These are phyloP conservation scores for Fusarium equiseti DNA, from an alignment of 2,329 filamentous ascomycete species.

Conservation along the genomic window DNA sequence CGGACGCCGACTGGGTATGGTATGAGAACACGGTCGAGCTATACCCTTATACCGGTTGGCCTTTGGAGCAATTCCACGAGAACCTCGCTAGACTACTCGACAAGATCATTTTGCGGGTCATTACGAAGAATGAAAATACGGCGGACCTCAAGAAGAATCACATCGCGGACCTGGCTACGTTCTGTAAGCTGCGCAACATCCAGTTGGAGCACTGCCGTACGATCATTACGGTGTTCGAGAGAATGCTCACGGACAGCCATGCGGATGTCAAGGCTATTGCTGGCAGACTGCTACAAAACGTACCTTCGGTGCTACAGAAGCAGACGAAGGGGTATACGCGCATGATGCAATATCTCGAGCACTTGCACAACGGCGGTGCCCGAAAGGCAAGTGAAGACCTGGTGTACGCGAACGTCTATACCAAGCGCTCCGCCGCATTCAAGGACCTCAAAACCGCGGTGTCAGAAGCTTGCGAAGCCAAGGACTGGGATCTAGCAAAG, in stretches of 20 bases:
- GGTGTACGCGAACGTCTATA: slow-evolving; percentile 15
- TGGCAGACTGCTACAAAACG: neutral
- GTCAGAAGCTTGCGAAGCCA: neutral
- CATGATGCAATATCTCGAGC: slow-evolving; percentile 6
- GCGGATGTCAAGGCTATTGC: neutral
- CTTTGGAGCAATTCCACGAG: slow-evolving; percentile 7
- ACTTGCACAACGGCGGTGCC: neutral
- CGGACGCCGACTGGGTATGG: slow-evolving; percentile 5
- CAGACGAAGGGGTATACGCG: slow-evolving; percentile 7
- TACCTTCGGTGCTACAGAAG: neutral
- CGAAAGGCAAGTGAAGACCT: slow-evolving; percentile 5
- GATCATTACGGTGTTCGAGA: slow-evolving; percentile 4
- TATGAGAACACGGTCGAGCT: slow-evolving; percentile 24
- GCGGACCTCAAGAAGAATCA: slow-evolving; percentile 1
- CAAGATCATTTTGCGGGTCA: slow-evolving; percentile 15
- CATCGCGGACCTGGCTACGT: neutral
- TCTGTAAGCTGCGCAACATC: slow-evolving; percentile 21
- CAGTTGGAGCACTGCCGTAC: slow-evolving; percentile 24
- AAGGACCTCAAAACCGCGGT: slow-evolving; percentile 15
- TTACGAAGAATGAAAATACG: slow-evolving; percentile 13
- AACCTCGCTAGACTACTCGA: slow-evolving; percentile 18
- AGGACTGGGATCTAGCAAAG: no score
- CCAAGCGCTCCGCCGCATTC: slow-evolving; percentile 21
- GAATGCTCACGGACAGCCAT: neutral
- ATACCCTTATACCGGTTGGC: slow-evolving; percentile 24